Percentiles rank a stretch among this genome's conserved stretches.
phyloP scores from a whole-genome alignment of 2,329 filamentous ascomycete species.

The Neofusicoccum sp. region DNA sequence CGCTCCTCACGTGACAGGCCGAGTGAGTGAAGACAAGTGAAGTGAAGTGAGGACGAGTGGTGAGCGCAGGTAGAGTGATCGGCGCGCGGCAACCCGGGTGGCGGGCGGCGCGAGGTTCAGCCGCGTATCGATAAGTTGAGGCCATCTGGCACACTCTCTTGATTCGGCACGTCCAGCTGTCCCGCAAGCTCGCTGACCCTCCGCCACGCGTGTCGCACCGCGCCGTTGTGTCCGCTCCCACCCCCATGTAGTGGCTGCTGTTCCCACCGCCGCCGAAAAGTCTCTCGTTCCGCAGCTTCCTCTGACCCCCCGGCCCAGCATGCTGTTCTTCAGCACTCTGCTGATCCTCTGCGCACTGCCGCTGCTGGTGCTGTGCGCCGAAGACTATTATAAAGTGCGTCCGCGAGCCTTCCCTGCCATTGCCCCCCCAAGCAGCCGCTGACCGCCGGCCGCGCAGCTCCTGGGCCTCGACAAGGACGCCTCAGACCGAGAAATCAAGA shows the following conservation, averaged over 20 bases:
- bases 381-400: slow-evolving; percentile 79
- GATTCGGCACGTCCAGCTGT: slow-evolving; percentile 1
- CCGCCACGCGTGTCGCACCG: background rate
- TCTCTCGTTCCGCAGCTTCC: background rate
- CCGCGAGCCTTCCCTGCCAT: background rate
- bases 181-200: slow-evolving; percentile 4
- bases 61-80: background rate
- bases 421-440: slow-evolving; percentile 3
- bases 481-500: slow-evolving; percentile 86
- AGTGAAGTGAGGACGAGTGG: no score
- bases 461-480: slow-evolving; percentile 80
- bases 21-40: no score
- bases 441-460: slow-evolving; percentile 57
- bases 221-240: background rate
- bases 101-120: background rate
- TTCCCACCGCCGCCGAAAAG: background rate
- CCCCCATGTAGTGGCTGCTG: slow-evolving; percentile 8
- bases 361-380: slow-evolving; percentile 49
- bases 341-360: slow-evolving; percentile 47
- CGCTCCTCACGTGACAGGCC: no score
- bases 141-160: slow-evolving; percentile 19
- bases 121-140: slow-evolving; percentile 8
- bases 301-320: background rate
- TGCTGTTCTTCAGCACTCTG: slow-evolving; percentile 21
- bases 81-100: background rate